These are phyloP conservation scores for Puccinia hordei DNA, from an alignment of 1,284 basidiomycete species.

Conservation along the genomic window DNA sequence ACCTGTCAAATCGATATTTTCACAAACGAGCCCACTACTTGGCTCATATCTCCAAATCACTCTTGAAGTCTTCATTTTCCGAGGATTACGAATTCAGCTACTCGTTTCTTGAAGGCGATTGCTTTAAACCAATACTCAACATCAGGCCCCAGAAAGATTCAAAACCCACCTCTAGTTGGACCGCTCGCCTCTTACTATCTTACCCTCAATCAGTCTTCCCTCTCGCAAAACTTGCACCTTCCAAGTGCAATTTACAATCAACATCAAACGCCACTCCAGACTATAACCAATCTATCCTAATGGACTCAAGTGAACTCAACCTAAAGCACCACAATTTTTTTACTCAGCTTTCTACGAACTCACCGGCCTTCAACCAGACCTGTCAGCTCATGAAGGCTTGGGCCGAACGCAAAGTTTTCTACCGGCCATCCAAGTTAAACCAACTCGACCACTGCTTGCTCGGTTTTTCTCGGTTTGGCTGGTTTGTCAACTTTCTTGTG, in stretches of 20 bases:
- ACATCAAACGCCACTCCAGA: conserved; percentile 68
- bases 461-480: conserved; percentile 46
- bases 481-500: conserved; percentile 44
- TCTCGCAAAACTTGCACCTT: conserved; percentile 68
- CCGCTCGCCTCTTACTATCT: conserved; percentile 66
- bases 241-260: conserved; percentile 71
- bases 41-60: conserved; percentile 72
- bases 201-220: conserved; percentile 79
- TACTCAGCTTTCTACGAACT: conserved; percentile 22
- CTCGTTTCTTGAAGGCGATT: conserved; percentile 68
- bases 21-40: conserved; percentile 91
- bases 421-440: conserved; percentile 3
- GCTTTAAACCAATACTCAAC: conserved; percentile 71
- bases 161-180: conserved; percentile 55
- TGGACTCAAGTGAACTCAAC: conserved; percentile 49
- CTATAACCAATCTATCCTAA: conserved; percentile 87
- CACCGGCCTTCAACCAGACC: conserved; percentile 39
- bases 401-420: conserved; percentile 34
- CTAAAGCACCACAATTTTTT: conserved; percentile 36
- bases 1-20: conserved; percentile 84
- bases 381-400: conserved; percentile 45
- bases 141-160: conserved; percentile 63
- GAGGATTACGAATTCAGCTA: conserved; percentile 68
- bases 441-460: not conserved
- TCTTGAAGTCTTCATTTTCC: conserved; percentile 62